Base-by-base conservation (phyloP, 2,329 filamentous ascomycete species). In the Colletotrichum euphorbiae region DNA sequence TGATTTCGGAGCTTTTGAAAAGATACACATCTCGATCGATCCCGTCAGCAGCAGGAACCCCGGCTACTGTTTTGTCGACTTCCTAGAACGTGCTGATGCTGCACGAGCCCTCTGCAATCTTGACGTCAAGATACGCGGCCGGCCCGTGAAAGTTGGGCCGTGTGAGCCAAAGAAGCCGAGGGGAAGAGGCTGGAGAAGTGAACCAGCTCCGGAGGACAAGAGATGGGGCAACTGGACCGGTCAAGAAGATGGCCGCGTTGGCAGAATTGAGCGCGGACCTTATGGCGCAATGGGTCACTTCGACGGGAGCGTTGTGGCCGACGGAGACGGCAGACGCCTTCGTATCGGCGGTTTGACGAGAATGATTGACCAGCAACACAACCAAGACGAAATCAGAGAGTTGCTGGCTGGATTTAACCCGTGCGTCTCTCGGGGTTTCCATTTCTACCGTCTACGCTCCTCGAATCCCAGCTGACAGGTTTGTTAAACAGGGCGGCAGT, bases 31-130 rank as follows among this genome's bases (percentile, higher is more conserved):
- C 72, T 89, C 89, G 1, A 84, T 91, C 60, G 90, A 93, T 73
- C 86, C 89, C 1, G 87, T 91, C 76, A 90, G 86, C 33, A 87
- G 85, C 45, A 83, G 90, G 50, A 93, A 93, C 75, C 90, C 90
- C 0, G 90, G 89, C 42, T 93, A 92, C 79, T 93, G 90, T 80
- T 93, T 93, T 72, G 87, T 93, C 51, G 90, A 93, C 73, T 87
- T 93, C 65, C 77, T 78, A 51, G 83, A 82, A 52, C 82, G 83
- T 51, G 86, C 87, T 31, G 81, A 87, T 33, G 90, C 90, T 3
- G 81, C 86, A 4, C 76, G 77, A 2, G 89, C 88, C 2, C 87
- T 92, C 75, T 74, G 77, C n/a, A 80, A 83, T 12, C 79, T 93
- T 62, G 85, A 85, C 17, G 81, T 80, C 19, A 78, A 82, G 12